These are phyloP conservation scores for thale cress (Arabidopsis thaliana) DNA, from an alignment of 345 rosid genomes.

Conservation along the genomic window TAIR10.1 NC_003070.9:15933501-15934000, in stretches of 20 bases:
- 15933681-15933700: not conserved
- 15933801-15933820: slow-evolving; percentile 92
- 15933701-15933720: not conserved
- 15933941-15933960: slow-evolving; percentile 85
- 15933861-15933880: slow-evolving; percentile 11
- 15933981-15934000: not conserved
- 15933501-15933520: not conserved
- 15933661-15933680: slow-evolving; percentile 19
- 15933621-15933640: slow-evolving; percentile 71
- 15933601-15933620: slow-evolving; percentile 76
- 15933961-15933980: slow-evolving; percentile 86
- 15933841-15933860: slow-evolving; percentile 37
- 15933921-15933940: slow-evolving; percentile 62
- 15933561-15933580: slow-evolving; percentile 81
- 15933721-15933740: slow-evolving; percentile 50
- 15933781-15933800: slow-evolving; percentile 99
- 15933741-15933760: slow-evolving; percentile 97
- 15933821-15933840: slow-evolving; percentile 93
- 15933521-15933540: not conserved
- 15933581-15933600: slow-evolving; percentile 93
- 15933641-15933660: slow-evolving; percentile 5
- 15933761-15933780: slow-evolving; percentile 97
- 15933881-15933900: slow-evolving; percentile 6
- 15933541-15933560: slow-evolving; percentile 25
- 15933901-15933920: slow-evolving; percentile 19